Conservation (phyloP, 768 basidiomycete genomes). For the Cyclocybe cylindracea region DNA sequence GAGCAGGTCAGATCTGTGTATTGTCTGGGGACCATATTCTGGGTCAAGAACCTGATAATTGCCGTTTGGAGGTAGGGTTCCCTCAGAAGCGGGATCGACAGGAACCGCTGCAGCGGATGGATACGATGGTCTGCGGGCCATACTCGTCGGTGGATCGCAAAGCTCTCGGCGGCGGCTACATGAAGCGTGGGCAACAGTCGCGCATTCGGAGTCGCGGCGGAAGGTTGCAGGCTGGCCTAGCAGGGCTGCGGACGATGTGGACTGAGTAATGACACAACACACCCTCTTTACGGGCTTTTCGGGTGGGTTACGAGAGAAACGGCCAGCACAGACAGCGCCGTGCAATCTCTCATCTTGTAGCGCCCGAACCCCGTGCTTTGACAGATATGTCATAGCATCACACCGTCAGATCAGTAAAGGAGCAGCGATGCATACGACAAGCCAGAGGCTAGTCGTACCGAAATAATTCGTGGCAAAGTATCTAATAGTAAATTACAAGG, state of each 20-base stretch:
- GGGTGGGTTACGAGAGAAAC: neutral
- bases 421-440: neutral
- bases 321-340: neutral
- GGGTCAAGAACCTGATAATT: constrained; percentile 23
- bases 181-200: neutral
- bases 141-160: constrained; percentile 7
- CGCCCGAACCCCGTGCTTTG: constrained; percentile 4
- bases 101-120: constrained; percentile 11
- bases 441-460: constrained; percentile 1
- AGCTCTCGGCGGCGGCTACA: neutral
- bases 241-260: no score
- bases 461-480: constrained; percentile 29
- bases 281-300: no score
- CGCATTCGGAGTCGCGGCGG: neutral
- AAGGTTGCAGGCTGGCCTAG: neutral
- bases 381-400: neutral
- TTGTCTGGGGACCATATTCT: constrained; percentile 29
- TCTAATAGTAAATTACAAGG: constrained; percentile 50
- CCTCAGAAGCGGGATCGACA: constrained; percentile 11
- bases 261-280: no score
- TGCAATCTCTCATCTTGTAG: no score
- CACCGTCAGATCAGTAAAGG: constrained; percentile 9
- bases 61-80: constrained; percentile 6
- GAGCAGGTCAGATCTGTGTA: constrained; percentile 32
- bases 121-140: constrained; percentile 23